Evolutionary conservation across 345 rosid genomes (phyloP).

Genomic region (Lepidium africanum): DNA sequence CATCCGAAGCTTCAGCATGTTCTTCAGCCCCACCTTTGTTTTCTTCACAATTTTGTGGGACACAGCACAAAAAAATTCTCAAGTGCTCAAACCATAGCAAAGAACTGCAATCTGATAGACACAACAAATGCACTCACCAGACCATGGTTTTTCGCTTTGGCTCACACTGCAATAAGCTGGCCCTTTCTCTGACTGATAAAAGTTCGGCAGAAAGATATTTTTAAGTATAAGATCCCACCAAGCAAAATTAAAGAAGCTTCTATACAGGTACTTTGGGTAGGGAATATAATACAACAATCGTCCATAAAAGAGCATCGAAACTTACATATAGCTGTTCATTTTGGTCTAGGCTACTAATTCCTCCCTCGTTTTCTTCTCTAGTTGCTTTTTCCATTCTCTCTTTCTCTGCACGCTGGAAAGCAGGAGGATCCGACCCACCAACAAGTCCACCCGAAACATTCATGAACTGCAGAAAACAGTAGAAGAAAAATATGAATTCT

Average conservation of each 20-base stretch:
- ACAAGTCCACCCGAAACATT: conserved; percentile 67
- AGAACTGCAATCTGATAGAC: conserved; percentile 11
- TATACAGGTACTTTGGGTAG: background rate
- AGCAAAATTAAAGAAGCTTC: background rate
- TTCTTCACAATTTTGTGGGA: conserved; percentile 23
- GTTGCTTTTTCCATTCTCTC: conserved; percentile 49
- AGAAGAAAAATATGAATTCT: background rate
- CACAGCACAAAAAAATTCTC: background rate
- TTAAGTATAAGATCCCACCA: background rate
- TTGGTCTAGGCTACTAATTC: conserved; percentile 19
- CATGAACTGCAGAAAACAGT: conserved; percentile 40
- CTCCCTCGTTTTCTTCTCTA: conserved; percentile 33
- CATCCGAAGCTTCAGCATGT: conserved; percentile 35
- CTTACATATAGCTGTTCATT: conserved; percentile 13
- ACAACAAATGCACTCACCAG: conserved; percentile 19
- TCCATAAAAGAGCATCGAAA: background rate
- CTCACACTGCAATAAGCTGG: conserved; percentile 11
- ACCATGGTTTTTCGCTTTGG: conserved; percentile 20
- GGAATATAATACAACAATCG: background rate
- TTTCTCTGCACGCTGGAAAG: conserved; percentile 77
- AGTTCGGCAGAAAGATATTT: background rate
- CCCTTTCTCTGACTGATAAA: conserved; percentile 33
- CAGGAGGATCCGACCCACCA: conserved; percentile 90
- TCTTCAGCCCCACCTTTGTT: conserved; percentile 30
- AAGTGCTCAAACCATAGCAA: conserved; percentile 4